Conservation (phyloP, 1,284 basidiomycete species). For the Cystobasidium sp. region DNA sequence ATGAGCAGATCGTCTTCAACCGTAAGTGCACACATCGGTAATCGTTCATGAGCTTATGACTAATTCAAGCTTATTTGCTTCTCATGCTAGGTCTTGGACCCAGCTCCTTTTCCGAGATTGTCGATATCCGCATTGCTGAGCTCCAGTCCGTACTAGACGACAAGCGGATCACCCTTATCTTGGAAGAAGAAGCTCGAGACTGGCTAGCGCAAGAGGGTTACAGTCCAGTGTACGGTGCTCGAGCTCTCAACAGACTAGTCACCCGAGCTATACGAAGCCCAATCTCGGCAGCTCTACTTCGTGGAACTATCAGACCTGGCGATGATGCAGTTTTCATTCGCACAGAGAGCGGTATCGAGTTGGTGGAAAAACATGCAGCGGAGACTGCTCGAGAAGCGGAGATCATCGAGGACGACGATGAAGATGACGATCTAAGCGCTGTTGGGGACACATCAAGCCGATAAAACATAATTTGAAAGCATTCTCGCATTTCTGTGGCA, state of each 20-base stretch:
- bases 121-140: slow-evolving; percentile 47
- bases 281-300: slow-evolving; percentile 33
- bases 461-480: not conserved
- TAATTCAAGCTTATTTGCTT: not conserved
- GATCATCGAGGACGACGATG: slow-evolving; percentile 40
- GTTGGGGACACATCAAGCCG: not conserved
- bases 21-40: not conserved
- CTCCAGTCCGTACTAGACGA: slow-evolving; percentile 45
- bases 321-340: slow-evolving; percentile 39
- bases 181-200: slow-evolving; percentile 67
- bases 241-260: slow-evolving; percentile 62
- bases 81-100: slow-evolving; percentile 19
- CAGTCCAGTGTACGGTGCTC: slow-evolving; percentile 80
- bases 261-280: slow-evolving; percentile 46
- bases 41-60: not conserved
- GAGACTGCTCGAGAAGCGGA: slow-evolving; percentile 35
- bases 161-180: slow-evolving; percentile 68
- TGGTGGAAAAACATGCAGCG: slow-evolving; percentile 22
- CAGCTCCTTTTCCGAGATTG: slow-evolving; percentile 48
- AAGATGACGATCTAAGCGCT: slow-evolving; percentile 5
- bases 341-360: slow-evolving; percentile 20
- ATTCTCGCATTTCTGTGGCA: too few species aligned
- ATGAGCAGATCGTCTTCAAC: slow-evolving; percentile 42
- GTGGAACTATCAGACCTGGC: slow-evolving; percentile 37
- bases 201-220: slow-evolving; percentile 83